Conservation (phyloP, 2,329 filamentous ascomycete species). For the Fusarium falciforme region DNA sequence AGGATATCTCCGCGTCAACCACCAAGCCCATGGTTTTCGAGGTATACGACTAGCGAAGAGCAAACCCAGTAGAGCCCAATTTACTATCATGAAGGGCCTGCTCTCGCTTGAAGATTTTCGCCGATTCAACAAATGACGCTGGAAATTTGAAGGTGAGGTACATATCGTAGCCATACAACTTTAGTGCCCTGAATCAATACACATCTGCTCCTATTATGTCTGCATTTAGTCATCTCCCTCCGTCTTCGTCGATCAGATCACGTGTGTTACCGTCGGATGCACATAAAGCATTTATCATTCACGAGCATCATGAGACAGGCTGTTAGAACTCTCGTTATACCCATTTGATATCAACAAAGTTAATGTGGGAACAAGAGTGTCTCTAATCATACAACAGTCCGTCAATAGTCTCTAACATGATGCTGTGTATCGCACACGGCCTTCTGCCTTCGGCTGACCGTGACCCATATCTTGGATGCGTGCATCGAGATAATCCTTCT, state of each 20-base stretch:
- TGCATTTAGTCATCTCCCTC: neutral
- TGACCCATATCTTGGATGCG: constrained; percentile 21
- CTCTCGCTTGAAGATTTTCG: constrained; percentile 86
- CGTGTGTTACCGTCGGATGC: neutral
- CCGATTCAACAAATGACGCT: constrained; percentile 71
- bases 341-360: constrained; percentile 13
- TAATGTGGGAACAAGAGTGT: constrained; percentile 27
- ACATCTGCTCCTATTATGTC: neutral
- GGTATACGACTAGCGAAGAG: constrained; percentile 96
- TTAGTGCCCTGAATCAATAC: neutral
- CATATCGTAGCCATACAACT: constrained; percentile 56
- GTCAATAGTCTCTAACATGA: constrained; percentile 28
- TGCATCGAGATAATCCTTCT: constrained; percentile 12
- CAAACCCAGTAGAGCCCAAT: constrained; percentile 61
- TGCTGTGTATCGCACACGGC: constrained; percentile 15
- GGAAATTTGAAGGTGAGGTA: constrained; percentile 89
- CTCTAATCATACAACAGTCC: constrained; percentile 28
- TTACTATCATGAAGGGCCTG: constrained; percentile 62
- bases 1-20: constrained; percentile 91
- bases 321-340: neutral
- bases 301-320: neutral
- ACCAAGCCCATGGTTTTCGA: constrained; percentile 78
- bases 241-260: neutral
- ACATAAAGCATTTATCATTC: neutral
- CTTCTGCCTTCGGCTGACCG: constrained; percentile 4